phyloP scores from a whole-genome alignment of 176 grass and related monocot species.

The Oryza glaberrima region DNA sequence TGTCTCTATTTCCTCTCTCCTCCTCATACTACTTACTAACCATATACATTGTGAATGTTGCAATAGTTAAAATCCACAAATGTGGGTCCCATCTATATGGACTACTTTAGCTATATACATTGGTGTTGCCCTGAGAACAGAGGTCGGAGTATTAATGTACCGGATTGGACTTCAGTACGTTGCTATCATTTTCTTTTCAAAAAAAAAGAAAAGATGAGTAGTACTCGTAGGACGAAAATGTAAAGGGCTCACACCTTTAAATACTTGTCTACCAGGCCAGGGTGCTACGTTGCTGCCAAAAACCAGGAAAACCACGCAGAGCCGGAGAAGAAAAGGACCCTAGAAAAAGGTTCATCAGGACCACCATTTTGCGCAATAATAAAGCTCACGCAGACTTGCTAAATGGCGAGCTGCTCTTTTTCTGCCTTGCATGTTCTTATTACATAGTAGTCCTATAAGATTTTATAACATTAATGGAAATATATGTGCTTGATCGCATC shows the following conservation, averaged over 20 bases:
- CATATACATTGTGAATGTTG: too few species aligned
- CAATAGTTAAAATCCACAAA: too few species aligned
- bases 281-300: not conserved
- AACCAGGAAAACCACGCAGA: slow-evolving; percentile 4
- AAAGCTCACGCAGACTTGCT: slow-evolving; percentile 26
- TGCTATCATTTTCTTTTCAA: not conserved
- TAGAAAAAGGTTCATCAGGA: slow-evolving; percentile 21
- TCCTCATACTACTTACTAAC: too few species aligned
- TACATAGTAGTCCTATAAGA: too few species aligned
- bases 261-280: not conserved
- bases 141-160: not conserved
- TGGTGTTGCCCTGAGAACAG: not conserved
- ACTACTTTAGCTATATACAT: too few species aligned
- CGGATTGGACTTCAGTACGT: not conserved
- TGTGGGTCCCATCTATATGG: too few species aligned
- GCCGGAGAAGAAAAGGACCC: slow-evolving; percentile 1
- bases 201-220: not conserved
- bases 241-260: not conserved
- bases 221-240: not conserved
- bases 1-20: too few species aligned
- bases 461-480: not conserved
- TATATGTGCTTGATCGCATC: not conserved
- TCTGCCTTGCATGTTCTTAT: slow-evolving; percentile 31
- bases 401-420: not conserved
- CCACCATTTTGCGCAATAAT: slow-evolving; percentile 18